Conservation (phyloP, 75 land plant species). For the Sequoiadendron giganteum region DNA sequence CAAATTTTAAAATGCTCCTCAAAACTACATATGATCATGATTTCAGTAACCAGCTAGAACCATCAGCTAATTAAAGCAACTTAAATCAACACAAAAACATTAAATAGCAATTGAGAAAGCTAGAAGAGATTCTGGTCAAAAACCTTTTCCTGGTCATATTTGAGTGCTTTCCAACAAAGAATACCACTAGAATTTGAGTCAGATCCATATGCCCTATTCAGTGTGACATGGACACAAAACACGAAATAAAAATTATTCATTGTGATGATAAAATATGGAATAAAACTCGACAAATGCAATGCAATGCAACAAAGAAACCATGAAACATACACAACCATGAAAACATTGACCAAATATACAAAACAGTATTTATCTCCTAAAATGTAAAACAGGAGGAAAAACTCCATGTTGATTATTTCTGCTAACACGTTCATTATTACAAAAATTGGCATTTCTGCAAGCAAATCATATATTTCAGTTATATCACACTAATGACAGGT, state of each 20-base stretch:
- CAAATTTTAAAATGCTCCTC: neutral
- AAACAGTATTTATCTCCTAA: neutral
- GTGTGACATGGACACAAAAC: neutral
- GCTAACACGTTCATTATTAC: neutral
- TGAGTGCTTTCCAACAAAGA: conserved; percentile 12
- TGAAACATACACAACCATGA: neutral
- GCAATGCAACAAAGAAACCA: neutral
- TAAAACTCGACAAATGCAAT: neutral
- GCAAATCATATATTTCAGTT: neutral
- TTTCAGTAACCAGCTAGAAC: neutral
- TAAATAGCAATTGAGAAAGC: neutral
- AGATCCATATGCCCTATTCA: conserved; percentile 7
- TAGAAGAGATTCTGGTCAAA: neutral
- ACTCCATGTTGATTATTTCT: neutral
- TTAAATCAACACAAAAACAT: neutral
- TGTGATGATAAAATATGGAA: neutral
- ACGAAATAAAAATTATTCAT: neutral
- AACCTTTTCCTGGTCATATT: conserved; percentile 7
- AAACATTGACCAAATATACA: neutral
- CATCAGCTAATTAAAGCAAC: neutral
- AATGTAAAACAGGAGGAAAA: neutral
- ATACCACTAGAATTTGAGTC: neutral
- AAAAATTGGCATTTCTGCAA: neutral
- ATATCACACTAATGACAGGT: neutral
- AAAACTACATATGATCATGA: neutral